A percentile compares a stretch with the other conserved stretches of the same genome.
Conservation (phyloP, 768 basidiomycete species). For the Collybia sordida region DNA sequence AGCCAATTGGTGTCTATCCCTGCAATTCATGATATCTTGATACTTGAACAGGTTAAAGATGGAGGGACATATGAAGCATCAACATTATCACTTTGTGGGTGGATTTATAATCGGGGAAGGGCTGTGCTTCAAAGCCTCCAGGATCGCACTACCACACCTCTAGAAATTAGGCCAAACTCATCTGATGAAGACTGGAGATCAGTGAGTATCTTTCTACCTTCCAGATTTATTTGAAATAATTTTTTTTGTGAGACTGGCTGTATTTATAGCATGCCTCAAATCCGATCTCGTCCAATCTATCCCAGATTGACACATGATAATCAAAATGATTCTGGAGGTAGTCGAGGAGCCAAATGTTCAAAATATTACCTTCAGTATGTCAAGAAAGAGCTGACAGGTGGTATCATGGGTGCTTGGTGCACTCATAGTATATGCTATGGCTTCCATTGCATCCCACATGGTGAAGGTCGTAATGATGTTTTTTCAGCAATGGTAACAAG, state of each 20-base stretch:
- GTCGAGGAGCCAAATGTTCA: constrained; percentile 16
- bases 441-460: constrained; percentile 15
- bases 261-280: constrained; percentile 15
- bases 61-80: background rate
- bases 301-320: constrained; percentile 10
- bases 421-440: constrained; percentile 21
- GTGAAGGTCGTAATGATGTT: constrained; percentile 16
- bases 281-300: constrained; percentile 12
- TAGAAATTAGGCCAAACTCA: background rate
- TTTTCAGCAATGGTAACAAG: constrained; percentile 14
- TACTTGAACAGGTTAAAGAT: background rate
- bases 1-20: background rate
- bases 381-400: constrained; percentile 13
- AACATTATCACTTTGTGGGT: background rate
- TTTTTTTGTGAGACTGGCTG: constrained; percentile 14
- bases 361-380: constrained; percentile 20
- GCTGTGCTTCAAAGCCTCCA: background rate
- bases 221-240: too few relatives aligned
- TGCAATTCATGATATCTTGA: background rate
- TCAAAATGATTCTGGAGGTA: background rate
- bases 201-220: background rate
- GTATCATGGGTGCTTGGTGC: constrained; percentile 21
- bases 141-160: background rate
- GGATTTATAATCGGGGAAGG: background rate
- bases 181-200: background rate